Evolutionary conservation across 2,329 filamentous ascomycete species (phyloP), one percentile per base, ranked within the genome.

Genomic region (Nannizziopsis barbatae): DNA sequence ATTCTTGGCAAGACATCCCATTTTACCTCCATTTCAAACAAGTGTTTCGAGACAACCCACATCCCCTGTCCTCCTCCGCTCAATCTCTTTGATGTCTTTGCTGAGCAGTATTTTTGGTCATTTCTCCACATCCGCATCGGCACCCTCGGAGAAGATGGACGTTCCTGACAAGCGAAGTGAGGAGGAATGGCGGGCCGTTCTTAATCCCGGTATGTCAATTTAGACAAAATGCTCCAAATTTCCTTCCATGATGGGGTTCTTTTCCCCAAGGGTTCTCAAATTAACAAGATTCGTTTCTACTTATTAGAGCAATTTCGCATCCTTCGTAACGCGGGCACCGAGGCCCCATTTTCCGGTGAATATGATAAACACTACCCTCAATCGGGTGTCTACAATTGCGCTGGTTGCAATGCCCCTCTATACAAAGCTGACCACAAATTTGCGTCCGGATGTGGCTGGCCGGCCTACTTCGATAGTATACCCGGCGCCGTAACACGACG

Each of bases 341-440:
- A 98, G 65, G 69, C 78, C 2, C 79, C 90, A 12, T 81, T 79
- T 57, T 81, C 83, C 5, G 89, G 90, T 60, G 79, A 83, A 65
- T 95, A 84, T 65, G 83, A 98, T 72, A 87, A 90, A 65, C 88
- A 95, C 73, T 77, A 81, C 63, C 81, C 88, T 1, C 67, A 75
- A 0, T 62, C 75, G 4, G 93, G 92, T 50, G 77, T 87, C 47
- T 98, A 96, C 71, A 81, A 75, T 40, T 98, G 92, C 68, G 86
- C 85, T 14, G 92, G 79, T 45, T 98, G 92, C 74, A 67, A 81
- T 22, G 77, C 88, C 6, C 89, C 92, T 4, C 79, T 98, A 14
- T 98, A 98, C 77, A 90, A 82, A 66, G 89, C 92, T 22, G 76
- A 76, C 54, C 89, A 95, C 70, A 98, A 98, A 68, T 98, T 98